Evolutionary conservation across 148 eudicot genomes (phyloP), one percentile per base, ranked within the genome.

Genomic region (Beta vulgaris): DNA sequence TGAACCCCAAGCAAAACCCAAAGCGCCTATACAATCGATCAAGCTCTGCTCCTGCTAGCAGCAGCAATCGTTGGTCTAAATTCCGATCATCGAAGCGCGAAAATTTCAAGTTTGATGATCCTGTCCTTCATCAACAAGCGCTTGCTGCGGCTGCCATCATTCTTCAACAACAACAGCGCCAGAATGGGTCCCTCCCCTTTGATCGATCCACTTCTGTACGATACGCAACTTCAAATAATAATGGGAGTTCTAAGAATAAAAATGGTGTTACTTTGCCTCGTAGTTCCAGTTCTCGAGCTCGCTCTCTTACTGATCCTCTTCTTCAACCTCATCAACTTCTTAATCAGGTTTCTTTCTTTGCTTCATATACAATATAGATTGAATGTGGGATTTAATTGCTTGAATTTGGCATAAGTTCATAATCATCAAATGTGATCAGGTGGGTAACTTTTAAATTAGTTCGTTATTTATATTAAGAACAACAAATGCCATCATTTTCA

Each of bases 241-340:
- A 21, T 75, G 68, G 73, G 26, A 36, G 2, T 42, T 54, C 64
- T 37, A 78, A 82, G 49, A 88, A 13, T 62, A 60, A 12, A 59
- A 67, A 72, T 76, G 51, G 67, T 35, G 35, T 25, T 37, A 44
- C 74, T 25, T 66, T 93, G 86, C 91, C 94, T 7, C 72, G 98
- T 46, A 87, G 97, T 77, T 87, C 90, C 15, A 91, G 98, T 71
- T 76, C 97, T 60, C 78, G 97, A 75, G 76, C 95, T 28, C 79
- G 92, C 26, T 89, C 94, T 36, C 72, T 84, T 23, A 82, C 89
- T 76, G 98, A 93, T 87, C 89, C 91, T 82, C 83, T 91, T 54
- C 88, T 93, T 72, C 91, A 86, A 8, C 97, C 97, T 76, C 90
- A 86, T 63, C 97, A 91, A 76, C 90, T 93, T 26, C 72, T 88